Evolutionary conservation across 169 alveolate genomes (phyloP), one percentile per base, ranked within the genome.

Genomic region (Eimeria maxima): DNA sequence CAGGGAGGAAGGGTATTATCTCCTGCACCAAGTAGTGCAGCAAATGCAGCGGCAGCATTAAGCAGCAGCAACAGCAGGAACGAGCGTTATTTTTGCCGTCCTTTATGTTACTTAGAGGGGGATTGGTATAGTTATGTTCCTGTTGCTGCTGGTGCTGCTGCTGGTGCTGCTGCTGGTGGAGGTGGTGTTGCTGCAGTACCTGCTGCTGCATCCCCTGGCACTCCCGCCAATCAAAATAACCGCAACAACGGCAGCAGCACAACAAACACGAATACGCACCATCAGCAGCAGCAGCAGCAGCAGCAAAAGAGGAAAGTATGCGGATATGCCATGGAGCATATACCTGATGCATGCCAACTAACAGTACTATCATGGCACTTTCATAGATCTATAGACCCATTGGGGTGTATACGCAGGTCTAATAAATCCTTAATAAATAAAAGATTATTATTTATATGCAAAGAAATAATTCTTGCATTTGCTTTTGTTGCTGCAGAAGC

Each of bases 331-430:
- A 90, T 90, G 90, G 95, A 90, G 47, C 83, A 90, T 38, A 74
- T 90, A n/a, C 90, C 95, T 24, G 80, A 90, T 55, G 95, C 95
- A 8, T 90, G 95, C 10, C 95, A 90, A 45, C 63, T 90, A 45
- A 90, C 95, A 10, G 95, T 83, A 27, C 24, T 90, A 24, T 53
- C 74, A 6, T 90, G 95, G 95, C 83, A 76, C 57, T 76, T 90
- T 63, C 95, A 90, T 57, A 29, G 95, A n/a, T 53, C 73, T 78
- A 50, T 73, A 13, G 90, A 90, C 20, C 81, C 80, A 14, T 33
- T 74, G 45, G 83, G 95, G 65, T 27, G 45, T 4, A 4, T 38
- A 14, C 38, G 76, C 8, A 29, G 67, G 18, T 90, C 38, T 50
- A 8, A 87, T 22, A 44, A 57, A 3, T 60, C 83, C 11, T 33